Percentiles rank a stretch among this genome's conserved stretches.
Conservation (phyloP, 345 rosid genomes). For the Aegle marmelos region DNA sequence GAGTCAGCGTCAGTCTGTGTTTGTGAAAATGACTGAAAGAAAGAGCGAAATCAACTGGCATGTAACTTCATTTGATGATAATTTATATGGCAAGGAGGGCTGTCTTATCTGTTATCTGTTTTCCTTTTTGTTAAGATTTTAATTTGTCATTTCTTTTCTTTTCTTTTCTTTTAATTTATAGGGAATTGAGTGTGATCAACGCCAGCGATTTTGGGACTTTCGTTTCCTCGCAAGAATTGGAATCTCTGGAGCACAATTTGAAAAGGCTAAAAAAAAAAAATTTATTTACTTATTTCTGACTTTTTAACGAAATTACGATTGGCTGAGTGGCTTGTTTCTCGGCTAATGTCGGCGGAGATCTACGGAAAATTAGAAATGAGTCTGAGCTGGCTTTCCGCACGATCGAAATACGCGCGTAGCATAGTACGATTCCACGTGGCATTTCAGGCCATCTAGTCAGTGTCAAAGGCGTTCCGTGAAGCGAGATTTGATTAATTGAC, state of each 20-base stretch:
- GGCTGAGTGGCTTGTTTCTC: neutral
- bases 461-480: neutral
- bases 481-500: neutral
- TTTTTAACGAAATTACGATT: neutral
- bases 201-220: conserved; percentile 33
- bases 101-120: conserved; percentile 20
- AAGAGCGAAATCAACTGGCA: conserved; percentile 31
- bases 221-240: conserved; percentile 32
- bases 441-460: neutral
- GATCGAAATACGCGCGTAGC: neutral
- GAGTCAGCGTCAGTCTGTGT: conserved; percentile 25
- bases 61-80: neutral
- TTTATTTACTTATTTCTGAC: neutral
- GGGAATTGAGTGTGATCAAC: conserved; percentile 45
- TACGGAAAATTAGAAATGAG: neutral
- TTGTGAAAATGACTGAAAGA: conserved; percentile 24
- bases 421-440: neutral
- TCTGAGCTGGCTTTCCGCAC: neutral
- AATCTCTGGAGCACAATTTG: conserved; percentile 20
- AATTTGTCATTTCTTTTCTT: neutral
- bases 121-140: conserved; percentile 5
- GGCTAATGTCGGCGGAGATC: conserved; percentile 39
- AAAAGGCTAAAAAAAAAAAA: neutral
- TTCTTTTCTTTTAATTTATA: neutral
- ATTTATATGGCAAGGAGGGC: conserved; percentile 12